These are phyloP conservation scores for Mortierella hygrophila DNA, from an alignment of 192 early-diverging fungal genomes.

Conservation along the genomic window DNA sequence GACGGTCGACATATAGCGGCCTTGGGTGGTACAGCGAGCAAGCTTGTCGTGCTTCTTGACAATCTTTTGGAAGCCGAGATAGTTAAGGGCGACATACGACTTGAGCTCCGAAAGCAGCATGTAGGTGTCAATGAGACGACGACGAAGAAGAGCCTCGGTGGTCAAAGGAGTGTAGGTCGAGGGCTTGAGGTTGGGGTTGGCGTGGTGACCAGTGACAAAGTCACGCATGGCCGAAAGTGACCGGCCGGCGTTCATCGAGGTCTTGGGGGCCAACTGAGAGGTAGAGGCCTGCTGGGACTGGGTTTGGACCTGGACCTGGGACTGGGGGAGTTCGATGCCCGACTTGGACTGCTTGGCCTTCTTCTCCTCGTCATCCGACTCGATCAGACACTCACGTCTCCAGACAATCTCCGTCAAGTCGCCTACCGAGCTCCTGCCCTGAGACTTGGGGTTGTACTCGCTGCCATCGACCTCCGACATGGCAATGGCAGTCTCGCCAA, in stretches of 20 bases:
- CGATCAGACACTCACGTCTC: constrained; percentile 29
- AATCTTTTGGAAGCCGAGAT: constrained; percentile 89
- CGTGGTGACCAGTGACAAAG: constrained; percentile 32
- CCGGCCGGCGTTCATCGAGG: constrained; percentile 3
- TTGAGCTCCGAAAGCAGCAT: constrained; percentile 82
- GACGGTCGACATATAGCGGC: constrained; percentile 52
- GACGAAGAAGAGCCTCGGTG: constrained; percentile 24
- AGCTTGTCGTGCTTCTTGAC: constrained; percentile 96
- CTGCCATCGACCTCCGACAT: constrained; percentile 12
- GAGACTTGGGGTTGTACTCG: constrained; percentile 5
- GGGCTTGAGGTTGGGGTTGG: constrained; percentile 38
- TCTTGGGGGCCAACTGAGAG: neutral
- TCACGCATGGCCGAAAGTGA: constrained; percentile 12
- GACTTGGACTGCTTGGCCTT: neutral
- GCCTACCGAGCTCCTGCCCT: constrained; percentile 17
- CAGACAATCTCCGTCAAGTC: constrained; percentile 27
- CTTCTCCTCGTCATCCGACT: constrained; percentile 17
- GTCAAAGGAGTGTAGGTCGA: constrained; percentile 17
- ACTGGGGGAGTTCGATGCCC: neutral
- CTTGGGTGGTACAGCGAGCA: constrained; percentile 60
- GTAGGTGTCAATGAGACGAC: constrained; percentile 26
- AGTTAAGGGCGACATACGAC: constrained; percentile 87
- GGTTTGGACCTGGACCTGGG: neutral
- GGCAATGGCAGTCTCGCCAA: constrained; percentile 9
- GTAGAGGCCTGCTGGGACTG: neutral